A percentile compares a stretch with the other conserved stretches of the same genome.
Conservation (phyloP, 257 asterid species). For the Buddleja alternifolia region DNA sequence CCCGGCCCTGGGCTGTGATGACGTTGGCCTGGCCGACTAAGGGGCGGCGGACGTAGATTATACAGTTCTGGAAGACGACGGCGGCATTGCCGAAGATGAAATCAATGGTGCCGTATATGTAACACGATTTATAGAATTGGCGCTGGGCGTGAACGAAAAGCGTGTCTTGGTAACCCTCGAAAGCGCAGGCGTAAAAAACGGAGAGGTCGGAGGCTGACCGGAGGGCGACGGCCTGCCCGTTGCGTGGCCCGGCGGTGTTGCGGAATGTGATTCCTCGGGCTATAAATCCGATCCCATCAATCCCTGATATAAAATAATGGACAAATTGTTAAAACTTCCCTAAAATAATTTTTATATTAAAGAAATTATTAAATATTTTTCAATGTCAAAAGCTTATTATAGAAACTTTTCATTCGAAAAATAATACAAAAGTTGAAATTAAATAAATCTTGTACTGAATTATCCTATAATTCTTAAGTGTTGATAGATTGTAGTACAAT, state of each 20-base stretch:
- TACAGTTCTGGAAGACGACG: constrained; percentile 80
- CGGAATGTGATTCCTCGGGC: constrained; percentile 89
- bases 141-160: constrained; percentile 91
- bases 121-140: constrained; percentile 81
- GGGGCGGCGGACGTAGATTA: constrained; percentile 73
- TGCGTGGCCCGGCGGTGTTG: constrained; percentile 78
- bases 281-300: constrained; percentile 83
- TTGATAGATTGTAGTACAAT: too few relatives aligned
- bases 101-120: constrained; percentile 82
- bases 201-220: constrained; percentile 94
- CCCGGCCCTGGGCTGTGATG: constrained; percentile 85
- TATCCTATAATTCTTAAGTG: too few relatives aligned
- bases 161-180: constrained; percentile 93
- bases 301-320: constrained; percentile 42
- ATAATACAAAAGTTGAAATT: too few relatives aligned
- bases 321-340: too few relatives aligned
- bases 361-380: too few relatives aligned
- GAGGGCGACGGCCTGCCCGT: constrained; percentile 87
- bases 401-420: too few relatives aligned
- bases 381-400: too few relatives aligned
- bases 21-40: constrained; percentile 72
- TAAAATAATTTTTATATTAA: too few relatives aligned
- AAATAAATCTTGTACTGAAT: too few relatives aligned
- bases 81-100: constrained; percentile 93
- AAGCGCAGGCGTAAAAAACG: constrained; percentile 68